Base-by-base conservation (phyloP, 352 stramenopile genomes). In the Pythium dissotocum region DNA sequence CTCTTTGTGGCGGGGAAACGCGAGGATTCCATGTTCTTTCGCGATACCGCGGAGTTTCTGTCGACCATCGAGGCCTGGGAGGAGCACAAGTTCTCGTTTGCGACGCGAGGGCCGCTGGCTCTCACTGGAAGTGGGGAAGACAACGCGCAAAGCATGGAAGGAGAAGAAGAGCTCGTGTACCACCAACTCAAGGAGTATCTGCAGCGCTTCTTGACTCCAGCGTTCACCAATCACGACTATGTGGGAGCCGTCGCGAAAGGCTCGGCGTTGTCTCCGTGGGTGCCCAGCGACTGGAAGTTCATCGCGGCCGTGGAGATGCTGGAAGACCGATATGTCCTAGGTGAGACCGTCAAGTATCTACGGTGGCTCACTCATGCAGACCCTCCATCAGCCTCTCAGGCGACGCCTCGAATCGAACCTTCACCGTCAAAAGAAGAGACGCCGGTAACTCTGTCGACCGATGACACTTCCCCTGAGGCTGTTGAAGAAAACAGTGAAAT, bases 291-390 rank as follows among this genome's bases (percentile, higher is more conserved):
- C 14, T 73, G 49, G n/a, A 78, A 79, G 36, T 91, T 90, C 44
- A 30, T 82, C 42, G 79, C 73, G 1, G 79, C 80, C 1, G 64
- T 61, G 8, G 77, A 82, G 24, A 55, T 77, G 1, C 65, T 91
- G 16, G 69, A 87, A 44, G 78, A 80, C n/a, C 75, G 72, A 21
- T 79, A 79, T 16, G 67, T 83, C 7, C 71, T 91, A 5, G 82
- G 80, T 32, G 83, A 91, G 70, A 75, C 75, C 44, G 65, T 93
- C 26, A 90, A 91, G 58, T 86, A 87, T 33, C 62, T 88, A 33
- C 81, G 83, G 21, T 93, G 82, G 81, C 46, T 76, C 12, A 28
- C 49, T 10, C 49, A 62, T 30, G 56, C 24, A 0, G 51, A 61
- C 13, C 49, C 48, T 35, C 64, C 57, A 21, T 1, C n/a, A 5